phyloP scores from a whole-genome alignment of 2,329 filamentous ascomycete genomes.

The Pseudopyrenochaeta lycopersici region DNA sequence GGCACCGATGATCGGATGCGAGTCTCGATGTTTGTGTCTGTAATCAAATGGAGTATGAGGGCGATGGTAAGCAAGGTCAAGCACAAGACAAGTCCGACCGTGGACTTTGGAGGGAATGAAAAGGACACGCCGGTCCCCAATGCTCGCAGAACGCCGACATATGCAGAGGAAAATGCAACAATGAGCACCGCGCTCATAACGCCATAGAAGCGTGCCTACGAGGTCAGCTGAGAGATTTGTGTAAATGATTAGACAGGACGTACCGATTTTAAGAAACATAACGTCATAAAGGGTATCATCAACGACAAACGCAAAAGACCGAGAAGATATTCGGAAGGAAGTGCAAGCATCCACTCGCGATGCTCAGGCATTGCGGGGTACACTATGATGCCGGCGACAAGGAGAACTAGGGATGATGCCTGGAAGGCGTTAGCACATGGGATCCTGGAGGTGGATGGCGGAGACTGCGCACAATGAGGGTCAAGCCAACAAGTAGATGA shows the following conservation, averaged over 20 bases:
- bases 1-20: conserved; percentile 38
- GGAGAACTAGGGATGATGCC: conserved; percentile 41
- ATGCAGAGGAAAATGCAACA: conserved; percentile 46
- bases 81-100: conserved; percentile 37
- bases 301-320: conserved; percentile 47
- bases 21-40: conserved; percentile 39
- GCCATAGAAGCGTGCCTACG: conserved; percentile 42
- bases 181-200: conserved; percentile 46
- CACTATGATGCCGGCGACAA: conserved; percentile 37
- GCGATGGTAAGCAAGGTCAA: conserved; percentile 42
- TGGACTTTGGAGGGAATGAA: conserved; percentile 46
- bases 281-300: conserved; percentile 49
- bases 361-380: conserved; percentile 45
- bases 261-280: conserved; percentile 48
- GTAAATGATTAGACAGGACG: conserved; percentile 6
- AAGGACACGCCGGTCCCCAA: conserved; percentile 44
- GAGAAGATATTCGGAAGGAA: conserved; percentile 43
- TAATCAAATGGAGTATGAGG: conserved; percentile 40
- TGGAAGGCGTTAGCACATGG: conserved; percentile 26
- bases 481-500: conserved; percentile 37
- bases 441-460: not conserved
- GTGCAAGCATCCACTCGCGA: conserved; percentile 44
- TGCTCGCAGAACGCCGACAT: conserved; percentile 41
- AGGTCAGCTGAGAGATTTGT: conserved; percentile 15
- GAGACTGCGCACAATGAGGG: conserved; percentile 34